Conservation (phyloP, 257 asterid genomes). For the Solanum dulcamara region DNA sequence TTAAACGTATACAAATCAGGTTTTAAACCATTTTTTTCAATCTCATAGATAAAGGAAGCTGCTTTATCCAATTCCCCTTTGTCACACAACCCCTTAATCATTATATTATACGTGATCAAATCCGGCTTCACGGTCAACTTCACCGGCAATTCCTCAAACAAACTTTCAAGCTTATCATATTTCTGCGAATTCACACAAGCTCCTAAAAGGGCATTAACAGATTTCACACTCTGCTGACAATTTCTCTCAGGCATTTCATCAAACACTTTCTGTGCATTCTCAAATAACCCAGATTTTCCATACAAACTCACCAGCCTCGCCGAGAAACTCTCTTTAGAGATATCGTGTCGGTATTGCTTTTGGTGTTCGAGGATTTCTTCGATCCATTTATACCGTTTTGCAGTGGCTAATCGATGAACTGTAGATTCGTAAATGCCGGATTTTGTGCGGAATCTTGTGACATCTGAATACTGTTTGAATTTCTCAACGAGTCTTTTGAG, state of each 20-base stretch:
- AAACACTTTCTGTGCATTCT: constrained; percentile 27
- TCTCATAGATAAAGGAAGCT: constrained; percentile 7
- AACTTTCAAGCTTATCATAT: constrained; percentile 8
- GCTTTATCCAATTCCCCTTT: constrained; percentile 19
- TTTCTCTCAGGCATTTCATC: constrained; percentile 36
- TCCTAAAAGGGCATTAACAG: constrained; percentile 35
- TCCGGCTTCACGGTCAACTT: constrained; percentile 24
- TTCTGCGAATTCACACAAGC: constrained; percentile 27
- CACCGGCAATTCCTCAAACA: constrained; percentile 20
- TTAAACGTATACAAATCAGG: constrained; percentile 30
- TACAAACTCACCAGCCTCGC: constrained; percentile 20
- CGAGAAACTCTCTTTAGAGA: constrained; percentile 27
- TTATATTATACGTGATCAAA: constrained; percentile 19
- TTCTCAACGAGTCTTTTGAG: constrained; percentile 25
- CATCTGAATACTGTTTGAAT: constrained; percentile 22
- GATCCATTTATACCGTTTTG: constrained; percentile 23
- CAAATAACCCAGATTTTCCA: constrained; percentile 28
- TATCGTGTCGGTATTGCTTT: constrained; percentile 18
- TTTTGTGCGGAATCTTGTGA: constrained; percentile 25
- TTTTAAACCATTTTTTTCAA: constrained; percentile 18
- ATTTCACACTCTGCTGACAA: constrained; percentile 19
- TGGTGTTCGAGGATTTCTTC: constrained; percentile 37
- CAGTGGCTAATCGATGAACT: constrained; percentile 31
- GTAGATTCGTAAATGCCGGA: constrained; percentile 23
- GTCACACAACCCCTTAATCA: constrained; percentile 30